Percentiles rank a stretch among this genome's conserved stretches.
Conservation (phyloP, 2,329 filamentous ascomycete species). For the Bimuria novae-zelandiae region DNA sequence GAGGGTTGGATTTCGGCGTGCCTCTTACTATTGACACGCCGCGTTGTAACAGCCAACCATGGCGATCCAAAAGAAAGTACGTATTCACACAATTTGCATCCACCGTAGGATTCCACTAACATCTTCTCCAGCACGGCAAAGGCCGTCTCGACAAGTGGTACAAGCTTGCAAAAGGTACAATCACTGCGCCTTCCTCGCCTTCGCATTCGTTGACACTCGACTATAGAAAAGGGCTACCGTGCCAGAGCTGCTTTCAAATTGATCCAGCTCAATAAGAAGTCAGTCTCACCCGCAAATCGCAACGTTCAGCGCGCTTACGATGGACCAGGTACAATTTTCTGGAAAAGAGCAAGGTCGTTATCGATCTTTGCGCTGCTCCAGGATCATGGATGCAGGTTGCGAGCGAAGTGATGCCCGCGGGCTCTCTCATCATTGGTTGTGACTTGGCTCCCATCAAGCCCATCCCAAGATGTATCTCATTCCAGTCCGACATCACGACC, state of each 20-base stretch:
- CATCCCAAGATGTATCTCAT: constrained; percentile 90
- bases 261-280: constrained; percentile 97
- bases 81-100: too few species aligned
- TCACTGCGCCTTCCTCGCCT: constrained; percentile 73
- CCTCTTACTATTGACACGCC: too few species aligned
- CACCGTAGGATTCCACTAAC: too few species aligned
- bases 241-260: constrained; percentile 97
- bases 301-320: too few species aligned
- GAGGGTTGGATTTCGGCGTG: not conserved
- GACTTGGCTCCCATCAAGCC: constrained; percentile 95
- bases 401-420: constrained; percentile 74
- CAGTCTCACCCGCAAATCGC: too few species aligned
- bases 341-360: constrained; percentile 91
- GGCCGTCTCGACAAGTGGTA: constrained; percentile 99
- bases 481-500: constrained; percentile 97
- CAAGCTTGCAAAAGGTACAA: constrained; percentile 96
- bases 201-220: too few species aligned
- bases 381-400: constrained; percentile 52
- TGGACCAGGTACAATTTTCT: constrained; percentile 99
- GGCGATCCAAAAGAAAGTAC: constrained; percentile 89
- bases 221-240: constrained; percentile 64
- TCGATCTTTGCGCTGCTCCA: constrained; percentile 97
- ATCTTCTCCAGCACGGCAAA: constrained; percentile 71
- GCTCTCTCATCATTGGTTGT: constrained; percentile 90
- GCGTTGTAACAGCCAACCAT: constrained; percentile 55